phyloP scores from a whole-genome alignment of 2,329 filamentous ascomycete species.

The Ophiocordyceps sinensis region DNA sequence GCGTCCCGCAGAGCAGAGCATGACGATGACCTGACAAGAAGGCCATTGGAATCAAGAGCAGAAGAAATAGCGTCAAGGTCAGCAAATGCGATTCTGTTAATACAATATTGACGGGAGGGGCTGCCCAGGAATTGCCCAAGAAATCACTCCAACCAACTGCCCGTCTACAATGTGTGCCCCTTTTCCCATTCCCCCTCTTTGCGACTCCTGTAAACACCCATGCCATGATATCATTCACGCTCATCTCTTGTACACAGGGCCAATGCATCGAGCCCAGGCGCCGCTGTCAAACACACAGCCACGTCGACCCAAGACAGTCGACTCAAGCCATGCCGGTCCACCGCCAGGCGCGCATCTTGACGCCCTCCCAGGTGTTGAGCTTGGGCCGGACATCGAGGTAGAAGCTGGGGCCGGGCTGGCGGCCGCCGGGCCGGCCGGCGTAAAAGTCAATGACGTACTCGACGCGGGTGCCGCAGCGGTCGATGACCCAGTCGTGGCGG shows the following conservation, averaged over 20 bases:
- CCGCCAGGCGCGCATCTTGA: conserved; percentile 47
- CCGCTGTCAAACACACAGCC: too few relatives aligned
- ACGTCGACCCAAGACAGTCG: too few relatives aligned
- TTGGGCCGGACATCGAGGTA: conserved; percentile 56
- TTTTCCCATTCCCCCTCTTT: not conserved
- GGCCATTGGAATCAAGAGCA: too few relatives aligned
- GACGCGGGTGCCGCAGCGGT: conserved; percentile 70
- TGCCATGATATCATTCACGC: not conserved
- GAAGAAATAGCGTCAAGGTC: too few relatives aligned
- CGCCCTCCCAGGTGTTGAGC: conserved; percentile 51
- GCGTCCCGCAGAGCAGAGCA: too few relatives aligned
- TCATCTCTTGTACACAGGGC: not conserved
- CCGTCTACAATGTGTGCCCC: too few relatives aligned
- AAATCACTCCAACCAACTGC: too few relatives aligned
- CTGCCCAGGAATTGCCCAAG: too few relatives aligned
- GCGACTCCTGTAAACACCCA: not conserved
- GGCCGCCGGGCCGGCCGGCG: conserved; percentile 42
- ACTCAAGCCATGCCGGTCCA: conserved; percentile 32
- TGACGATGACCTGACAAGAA: too few relatives aligned
- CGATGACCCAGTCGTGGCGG: conserved; percentile 92
- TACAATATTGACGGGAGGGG: too few relatives aligned
- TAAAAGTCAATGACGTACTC: conserved; percentile 99
- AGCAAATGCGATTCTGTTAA: too few relatives aligned
- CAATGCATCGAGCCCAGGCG: not conserved
- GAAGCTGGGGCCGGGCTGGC: conserved; percentile 36